These are phyloP conservation scores for Quercus variabilis DNA, from an alignment of 306 rosid genomes.

Conservation along the genomic window DNA sequence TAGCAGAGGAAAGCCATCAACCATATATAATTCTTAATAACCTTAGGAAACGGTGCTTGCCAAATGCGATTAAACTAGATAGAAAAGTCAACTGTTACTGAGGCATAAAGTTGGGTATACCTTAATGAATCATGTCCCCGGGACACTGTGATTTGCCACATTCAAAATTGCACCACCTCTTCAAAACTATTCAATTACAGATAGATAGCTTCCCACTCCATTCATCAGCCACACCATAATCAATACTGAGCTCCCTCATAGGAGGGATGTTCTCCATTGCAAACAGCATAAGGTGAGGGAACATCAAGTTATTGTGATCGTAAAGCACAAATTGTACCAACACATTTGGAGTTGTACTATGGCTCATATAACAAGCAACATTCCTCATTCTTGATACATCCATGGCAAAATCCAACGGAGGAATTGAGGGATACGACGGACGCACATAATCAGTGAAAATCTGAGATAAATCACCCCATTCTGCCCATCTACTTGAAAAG, in stretches of 20 bases:
- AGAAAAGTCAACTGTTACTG: neutral
- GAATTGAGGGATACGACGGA: slow-evolving; percentile 72
- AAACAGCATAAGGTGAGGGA: slow-evolving; percentile 90
- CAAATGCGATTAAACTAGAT: neutral
- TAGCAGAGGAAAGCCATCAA: neutral
- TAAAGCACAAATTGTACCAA: slow-evolving; percentile 77
- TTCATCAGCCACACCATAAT: slow-evolving; percentile 87
- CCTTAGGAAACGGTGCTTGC: neutral
- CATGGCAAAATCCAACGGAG: slow-evolving; percentile 86
- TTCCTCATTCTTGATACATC: slow-evolving; percentile 95
- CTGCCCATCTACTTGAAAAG: slow-evolving; percentile 78
- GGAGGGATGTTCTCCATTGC: slow-evolving; percentile 99
- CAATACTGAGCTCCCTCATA: slow-evolving; percentile 96
- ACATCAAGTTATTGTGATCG: slow-evolving; percentile 88
- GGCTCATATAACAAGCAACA: slow-evolving; percentile 94
- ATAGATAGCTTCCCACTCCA: slow-evolving; percentile 64
- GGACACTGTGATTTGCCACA: slow-evolving; percentile 39
- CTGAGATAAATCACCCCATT: slow-evolving; percentile 90
- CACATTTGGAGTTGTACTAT: slow-evolving; percentile 78
- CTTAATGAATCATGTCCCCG: slow-evolving; percentile 27
- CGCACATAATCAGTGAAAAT: slow-evolving; percentile 52
- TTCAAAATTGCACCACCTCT: slow-evolving; percentile 24
- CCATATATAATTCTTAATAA: neutral
- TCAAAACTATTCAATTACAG: slow-evolving; percentile 54
- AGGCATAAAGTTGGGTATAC: slow-evolving; percentile 31